Evolutionary conservation across 139 green algal species (phyloP).

Genomic region (Chlamydomonas urium): DNA sequence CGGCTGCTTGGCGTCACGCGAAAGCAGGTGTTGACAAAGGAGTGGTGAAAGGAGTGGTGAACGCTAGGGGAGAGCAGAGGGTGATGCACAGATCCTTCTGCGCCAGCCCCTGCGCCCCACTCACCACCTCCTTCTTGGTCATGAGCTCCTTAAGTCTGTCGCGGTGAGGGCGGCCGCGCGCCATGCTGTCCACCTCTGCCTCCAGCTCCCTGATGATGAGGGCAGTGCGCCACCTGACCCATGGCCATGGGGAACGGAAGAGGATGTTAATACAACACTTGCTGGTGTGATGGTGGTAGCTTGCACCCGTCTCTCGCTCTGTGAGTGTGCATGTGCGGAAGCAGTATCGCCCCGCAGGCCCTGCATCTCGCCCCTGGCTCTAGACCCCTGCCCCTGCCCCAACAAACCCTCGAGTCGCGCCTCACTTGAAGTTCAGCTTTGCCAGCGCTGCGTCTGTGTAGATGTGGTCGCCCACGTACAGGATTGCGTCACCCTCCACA

Average conservation of each 20-base stretch:
- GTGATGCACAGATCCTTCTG: neutral
- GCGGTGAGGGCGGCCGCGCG: constrained; percentile 58
- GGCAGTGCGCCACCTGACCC: constrained; percentile 75
- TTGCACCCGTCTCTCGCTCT: no score
- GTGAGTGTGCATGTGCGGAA: no score
- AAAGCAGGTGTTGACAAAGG: no score
- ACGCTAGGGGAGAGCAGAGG: neutral
- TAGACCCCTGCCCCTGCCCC: neutral
- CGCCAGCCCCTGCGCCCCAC: neutral
- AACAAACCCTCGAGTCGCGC: neutral
- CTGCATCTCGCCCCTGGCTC: no score
- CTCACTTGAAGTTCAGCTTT: constrained; percentile 79
- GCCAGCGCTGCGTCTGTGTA: constrained; percentile 85
- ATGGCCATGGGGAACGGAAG: no score
- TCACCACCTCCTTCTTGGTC: constrained; percentile 20
- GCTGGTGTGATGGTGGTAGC: no score
- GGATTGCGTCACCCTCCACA: constrained; percentile 77
- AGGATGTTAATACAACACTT: no score
- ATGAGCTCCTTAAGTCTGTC: constrained; percentile 81
- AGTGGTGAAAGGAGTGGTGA: no score
- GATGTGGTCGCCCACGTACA: constrained; percentile 95
- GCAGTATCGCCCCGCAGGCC: no score
- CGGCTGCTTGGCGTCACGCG: no score
- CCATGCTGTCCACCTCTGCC: constrained; percentile 83
- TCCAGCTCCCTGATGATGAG: constrained; percentile 91